Evolutionary conservation across 2,329 filamentous ascomycete species (phyloP).

Genomic region (Colletotrichum tofieldiae): DNA sequence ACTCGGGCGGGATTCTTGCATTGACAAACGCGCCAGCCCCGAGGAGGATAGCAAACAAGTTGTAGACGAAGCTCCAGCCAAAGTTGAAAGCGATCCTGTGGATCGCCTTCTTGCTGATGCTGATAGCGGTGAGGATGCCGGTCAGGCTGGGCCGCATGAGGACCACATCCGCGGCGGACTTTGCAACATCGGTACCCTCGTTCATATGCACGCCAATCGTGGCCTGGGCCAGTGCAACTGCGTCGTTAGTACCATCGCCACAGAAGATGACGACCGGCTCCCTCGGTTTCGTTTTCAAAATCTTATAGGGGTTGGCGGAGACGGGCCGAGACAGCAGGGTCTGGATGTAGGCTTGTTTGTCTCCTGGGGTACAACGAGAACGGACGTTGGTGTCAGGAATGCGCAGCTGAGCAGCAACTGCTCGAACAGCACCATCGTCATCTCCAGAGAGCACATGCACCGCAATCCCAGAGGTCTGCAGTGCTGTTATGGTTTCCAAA

Average conservation of each 20-base stretch:
- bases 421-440: slow-evolving; percentile 64
- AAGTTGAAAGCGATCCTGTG: slow-evolving; percentile 78
- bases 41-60: slow-evolving; percentile 77
- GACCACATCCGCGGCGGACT: slow-evolving; percentile 78
- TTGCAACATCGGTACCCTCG: slow-evolving; percentile 74
- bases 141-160: slow-evolving; percentile 71
- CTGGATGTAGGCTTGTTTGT: slow-evolving; percentile 64
- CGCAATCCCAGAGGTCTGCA: slow-evolving; percentile 57
- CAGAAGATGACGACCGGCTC: slow-evolving; percentile 74
- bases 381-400: slow-evolving; percentile 57
- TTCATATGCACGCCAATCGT: slow-evolving; percentile 80
- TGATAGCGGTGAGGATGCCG: slow-evolving; percentile 72
- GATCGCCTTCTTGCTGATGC: slow-evolving; percentile 63
- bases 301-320: too few species aligned
- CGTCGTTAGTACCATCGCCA: slow-evolving; percentile 87
- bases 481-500: slow-evolving; percentile 49
- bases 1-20: slow-evolving; percentile 69
- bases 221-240: slow-evolving; percentile 79
- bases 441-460: slow-evolving; percentile 70
- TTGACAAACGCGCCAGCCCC: slow-evolving; percentile 76
- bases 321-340: slow-evolving; percentile 49
- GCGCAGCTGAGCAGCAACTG: slow-evolving; percentile 56
- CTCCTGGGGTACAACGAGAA: slow-evolving; percentile 60
- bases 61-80: slow-evolving; percentile 79
- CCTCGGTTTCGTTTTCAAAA: slow-evolving; percentile 31